phyloP scores from a whole-genome alignment of 1,139 yeast genomes.

The Wickerhamiella infanticola region DNA sequence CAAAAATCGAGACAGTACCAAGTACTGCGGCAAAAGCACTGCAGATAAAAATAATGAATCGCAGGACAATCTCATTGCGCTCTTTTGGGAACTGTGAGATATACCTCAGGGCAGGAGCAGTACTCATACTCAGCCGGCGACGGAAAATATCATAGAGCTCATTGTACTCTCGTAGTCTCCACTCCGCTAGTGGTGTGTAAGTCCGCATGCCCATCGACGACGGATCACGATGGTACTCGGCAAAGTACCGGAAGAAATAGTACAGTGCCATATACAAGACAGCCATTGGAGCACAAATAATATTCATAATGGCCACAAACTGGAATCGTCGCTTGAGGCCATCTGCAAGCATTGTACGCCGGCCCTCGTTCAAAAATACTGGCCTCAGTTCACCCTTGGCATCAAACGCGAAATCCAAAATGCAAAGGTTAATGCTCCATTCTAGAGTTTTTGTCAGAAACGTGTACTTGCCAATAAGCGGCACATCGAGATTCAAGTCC shows the following conservation, averaged over 20 bases:
- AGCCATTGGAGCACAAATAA: slow-evolving; percentile 70
- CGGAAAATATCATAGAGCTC: slow-evolving; percentile 82
- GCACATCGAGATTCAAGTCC: slow-evolving; percentile 43
- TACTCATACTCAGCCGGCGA: slow-evolving; percentile 59
- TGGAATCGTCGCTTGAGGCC: slow-evolving; percentile 68
- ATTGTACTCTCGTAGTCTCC: slow-evolving; percentile 89
- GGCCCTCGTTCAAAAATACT: slow-evolving; percentile 53
- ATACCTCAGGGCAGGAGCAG: slow-evolving; percentile 65
- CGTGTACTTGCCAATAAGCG: slow-evolving; percentile 23
- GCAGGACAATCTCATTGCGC: slow-evolving; percentile 44
- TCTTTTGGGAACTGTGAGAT: slow-evolving; percentile 89
- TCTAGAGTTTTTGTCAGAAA: slow-evolving; percentile 69
- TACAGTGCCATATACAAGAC: slow-evolving; percentile 67
- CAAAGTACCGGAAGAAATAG: slow-evolving; percentile 80
- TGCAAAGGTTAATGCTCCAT: slow-evolving; percentile 83
- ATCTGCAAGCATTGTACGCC: slow-evolving; percentile 47
- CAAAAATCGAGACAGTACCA: slow-evolving; percentile 71
- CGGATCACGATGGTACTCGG: slow-evolving; percentile 84
- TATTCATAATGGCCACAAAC: slow-evolving; percentile 74
- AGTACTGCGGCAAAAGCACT: slow-evolving; percentile 86
- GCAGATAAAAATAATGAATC: slow-evolving; percentile 57
- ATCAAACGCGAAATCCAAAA: slow-evolving; percentile 74
- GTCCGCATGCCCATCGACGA: slow-evolving; percentile 72
- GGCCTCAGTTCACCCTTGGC: slow-evolving; percentile 73
- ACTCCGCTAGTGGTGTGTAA: slow-evolving; percentile 85